Base-by-base conservation (phyloP, 139 green algal genomes). In the Micractinium conductrix region DNA sequence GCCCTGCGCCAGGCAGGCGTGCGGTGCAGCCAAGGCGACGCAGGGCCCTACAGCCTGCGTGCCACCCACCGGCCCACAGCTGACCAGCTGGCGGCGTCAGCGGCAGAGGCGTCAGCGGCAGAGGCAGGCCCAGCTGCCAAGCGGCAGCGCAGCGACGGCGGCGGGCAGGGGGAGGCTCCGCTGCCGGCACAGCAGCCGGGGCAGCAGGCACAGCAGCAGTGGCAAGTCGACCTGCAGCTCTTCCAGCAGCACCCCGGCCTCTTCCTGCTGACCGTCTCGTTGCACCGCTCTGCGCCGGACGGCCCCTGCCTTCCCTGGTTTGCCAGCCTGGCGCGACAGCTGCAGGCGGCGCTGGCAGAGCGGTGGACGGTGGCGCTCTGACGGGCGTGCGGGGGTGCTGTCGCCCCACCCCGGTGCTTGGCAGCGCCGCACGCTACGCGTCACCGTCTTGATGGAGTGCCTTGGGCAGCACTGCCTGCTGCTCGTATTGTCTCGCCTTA, bases 201-300 rank as follows among this genome's bases (percentile, higher is more conserved):
- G 63, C 78, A 74, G 78, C 78, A 73, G 62, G 43, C 48, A 19
- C 44, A 43, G 45, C 48, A 67, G 62, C 40, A n/a, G 8, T 78
- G 45, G 62, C 33, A 68, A 67, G 19, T 68, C 24, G 79, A 84
- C 44, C 42, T 83, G 28, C 60, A 60, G 28, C 48, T 84, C 4
- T 78, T 70, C 44, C 24, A 38, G 35, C 79, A 84, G 79, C 79
- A 84, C 16, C 45, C 67, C 19, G 67, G 67, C 17, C 44, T 84
- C 10, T 78, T 84, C 26, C 53, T 84, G 65, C 67, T 84, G 19
- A 60, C 45, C 4, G 67, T 48, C 0, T 35, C 26, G 67, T 50
- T 78, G 33, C 28, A 33, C 35, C 43, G 44, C 16, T 65, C 60
- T n/a, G 67, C 79, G 16, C 79, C 79, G 2, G 45, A 78, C 4